Evolutionary conservation across 345 rosid species (phyloP), one percentile per base, ranked within the genome.

Genomic region (Eucalyptus caleyi): DNA sequence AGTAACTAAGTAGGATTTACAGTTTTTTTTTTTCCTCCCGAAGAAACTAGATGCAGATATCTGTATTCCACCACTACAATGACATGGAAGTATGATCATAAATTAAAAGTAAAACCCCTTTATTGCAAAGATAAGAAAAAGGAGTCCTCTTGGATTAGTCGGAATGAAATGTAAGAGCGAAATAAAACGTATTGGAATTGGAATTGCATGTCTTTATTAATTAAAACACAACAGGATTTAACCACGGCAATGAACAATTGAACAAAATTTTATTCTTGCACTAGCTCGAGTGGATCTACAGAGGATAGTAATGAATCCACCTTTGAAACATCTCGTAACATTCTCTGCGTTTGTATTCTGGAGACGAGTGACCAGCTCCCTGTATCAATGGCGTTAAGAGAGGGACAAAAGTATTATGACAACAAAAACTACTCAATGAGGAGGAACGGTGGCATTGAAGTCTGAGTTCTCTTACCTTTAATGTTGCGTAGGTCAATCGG

Each of bases 291-390:
- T 6, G 87, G 88, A 51, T 18, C 50, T 86, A 92, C 16, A 91
- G 23, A 24, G 92, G 92, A 88, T 92, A 90, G 82, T 89, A 89
- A 90, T 90, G 93, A 51, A 89, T 86, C 93, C 93, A 92, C 12
- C 92, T 88, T 6, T 56, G 18, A 62, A 92, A 92, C 93, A 92
- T 91, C n/a, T 91, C 83, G 37, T 87, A 92, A 42, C 93, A 92
- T 87, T 90, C 88, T 72, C 88, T 72, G 3, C 89, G 92, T 18
- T 89, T 42, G 59, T 88, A 92, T 47, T 91, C 93, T 4, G 91
- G 92, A 32, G 93, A 88, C 21, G 92, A 80, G 77, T 92, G 91
- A 30, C 92, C 93, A 18, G 89, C 90, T 44, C 93, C 93, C 93
- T 92, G 45, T 9, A 86, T 34, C 51, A 86, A 12, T 6, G 9